Base-by-base conservation (phyloP, 176 grass and related monocot genomes). In the Bonia amplexicaulis region DNA sequence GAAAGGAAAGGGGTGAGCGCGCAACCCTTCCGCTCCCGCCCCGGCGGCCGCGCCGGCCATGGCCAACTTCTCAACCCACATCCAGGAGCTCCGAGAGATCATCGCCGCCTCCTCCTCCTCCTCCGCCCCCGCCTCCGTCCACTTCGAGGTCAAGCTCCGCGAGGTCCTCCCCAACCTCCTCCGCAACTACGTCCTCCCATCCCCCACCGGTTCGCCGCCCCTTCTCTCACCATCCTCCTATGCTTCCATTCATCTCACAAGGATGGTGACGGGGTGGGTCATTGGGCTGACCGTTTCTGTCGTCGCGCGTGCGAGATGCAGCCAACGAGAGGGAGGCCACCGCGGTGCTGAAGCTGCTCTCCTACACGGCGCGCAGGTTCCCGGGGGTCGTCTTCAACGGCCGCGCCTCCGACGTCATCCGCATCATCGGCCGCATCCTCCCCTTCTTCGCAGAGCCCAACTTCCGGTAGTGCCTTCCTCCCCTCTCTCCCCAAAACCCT, bases 341-440 rank as follows among this genome's bases (percentile, higher is more conserved):
- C 19, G 96, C 93, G 16, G 87, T 98, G 61, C 93, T 98, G 2
- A 92, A 77, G 77, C 89, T 98, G 76, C 91, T 98, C 62, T 84
- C 78, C n/a, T 76, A 87, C 77, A 95, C 89, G 42, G 96, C 96
- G 20, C 91, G 74, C 61, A 85, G 93, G 59, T 89, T 90, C 63
- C 96, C 96, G 35, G 91, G 96, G 83, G 93, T 95, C 60, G 90
- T 98, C 87, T 98, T 85, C 89, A 78, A 98, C 33, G 93, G 96
- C 7, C 46, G 87, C 33, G 89, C 96, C 48, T 87, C 89, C 12
- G 93, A 92, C 69, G 89, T 98, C 62, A 80, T 98, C 52, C 82
- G 87, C 49, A 89, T 92, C 83, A 92, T 98, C 62, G 96, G 89
- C 25, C 91, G 91, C 73, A 62, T 98, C 68, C 68, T 98, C 35